A percentile compares a stretch with the other conserved stretches of the same genome.
Conservation (phyloP, 495 filamentous ascomycete species). For the Hapsidospora chrysogenum region DNA sequence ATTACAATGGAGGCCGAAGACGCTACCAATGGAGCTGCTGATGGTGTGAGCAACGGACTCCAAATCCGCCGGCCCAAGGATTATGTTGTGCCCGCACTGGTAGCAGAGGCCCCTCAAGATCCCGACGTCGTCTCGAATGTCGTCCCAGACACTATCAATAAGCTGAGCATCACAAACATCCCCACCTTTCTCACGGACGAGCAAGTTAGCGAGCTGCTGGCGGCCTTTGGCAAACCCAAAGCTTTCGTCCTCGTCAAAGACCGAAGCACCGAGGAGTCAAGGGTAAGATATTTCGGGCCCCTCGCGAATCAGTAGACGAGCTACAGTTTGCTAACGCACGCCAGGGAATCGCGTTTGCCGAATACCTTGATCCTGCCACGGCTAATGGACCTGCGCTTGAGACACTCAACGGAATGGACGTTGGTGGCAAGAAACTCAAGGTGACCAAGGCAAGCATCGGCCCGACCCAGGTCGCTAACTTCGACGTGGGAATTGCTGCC, state of each 20-base stretch:
- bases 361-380: constrained; percentile 58
- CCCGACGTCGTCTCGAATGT: constrained; percentile 62
- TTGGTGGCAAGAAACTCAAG: constrained; percentile 73
- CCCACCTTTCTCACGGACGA: constrained; percentile 77
- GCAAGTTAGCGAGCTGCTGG: constrained; percentile 75
- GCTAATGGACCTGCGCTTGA: constrained; percentile 77
- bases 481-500: constrained; percentile 92
- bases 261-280: constrained; percentile 64
- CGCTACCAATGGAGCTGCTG: constrained; percentile 33
- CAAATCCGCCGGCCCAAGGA: constrained; percentile 86
- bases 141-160: constrained; percentile 84
- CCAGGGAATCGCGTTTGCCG: constrained; percentile 92
- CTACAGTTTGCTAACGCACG: constrained; percentile 6
- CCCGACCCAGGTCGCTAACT: constrained; percentile 69
- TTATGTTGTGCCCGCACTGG: constrained; percentile 78
- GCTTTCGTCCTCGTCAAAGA: constrained; percentile 88
- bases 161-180: constrained; percentile 83
- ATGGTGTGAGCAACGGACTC: constrained; percentile 44
- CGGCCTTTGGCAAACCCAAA: constrained; percentile 84
- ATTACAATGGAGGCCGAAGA: constrained; percentile 69
- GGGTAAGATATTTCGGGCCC: constrained; percentile 39
- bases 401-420: constrained; percentile 79
- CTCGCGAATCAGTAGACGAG: not conserved
- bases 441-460: constrained; percentile 83
- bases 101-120: constrained; percentile 61